These are phyloP conservation scores for Hypoxylon sp. DNA, from an alignment of 2,329 filamentous ascomycete species.

Conservation along the genomic window DNA sequence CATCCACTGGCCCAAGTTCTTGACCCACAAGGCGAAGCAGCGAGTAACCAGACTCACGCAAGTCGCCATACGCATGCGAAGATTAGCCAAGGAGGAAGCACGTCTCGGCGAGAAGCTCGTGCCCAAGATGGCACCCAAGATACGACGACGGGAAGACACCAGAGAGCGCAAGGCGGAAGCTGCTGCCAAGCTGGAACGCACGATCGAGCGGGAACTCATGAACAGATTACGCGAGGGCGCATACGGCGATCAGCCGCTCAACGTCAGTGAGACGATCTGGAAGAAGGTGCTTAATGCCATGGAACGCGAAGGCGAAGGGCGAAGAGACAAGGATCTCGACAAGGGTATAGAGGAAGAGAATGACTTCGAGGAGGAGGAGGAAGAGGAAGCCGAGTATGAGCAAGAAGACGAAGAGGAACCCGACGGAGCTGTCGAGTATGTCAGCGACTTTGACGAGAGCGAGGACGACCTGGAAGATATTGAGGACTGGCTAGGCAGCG, in stretches of 20 bases:
- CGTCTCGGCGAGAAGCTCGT: constrained; percentile 88
- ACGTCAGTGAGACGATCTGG: constrained; percentile 95
- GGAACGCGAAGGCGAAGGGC: constrained; percentile 85
- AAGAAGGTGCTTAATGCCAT: constrained; percentile 93
- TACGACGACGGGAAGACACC: constrained; percentile 77
- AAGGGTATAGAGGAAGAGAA: constrained; percentile 84
- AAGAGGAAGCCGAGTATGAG: constrained; percentile 65
- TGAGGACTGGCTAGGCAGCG: constrained; percentile 91
- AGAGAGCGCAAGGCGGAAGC: constrained; percentile 79
- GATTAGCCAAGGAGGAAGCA: constrained; percentile 87
- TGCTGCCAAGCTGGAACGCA: constrained; percentile 91
- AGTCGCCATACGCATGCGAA: constrained; percentile 81
- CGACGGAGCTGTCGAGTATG: constrained; percentile 86
- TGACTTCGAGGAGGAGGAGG: constrained; percentile 71
- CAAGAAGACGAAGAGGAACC: constrained; percentile 75
- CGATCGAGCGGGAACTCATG: constrained; percentile 94
- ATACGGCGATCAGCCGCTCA: constrained; percentile 93
- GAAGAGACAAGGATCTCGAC: constrained; percentile 86
- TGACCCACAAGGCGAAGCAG: constrained; percentile 96
- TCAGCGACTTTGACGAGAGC: constrained; percentile 87
- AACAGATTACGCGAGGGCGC: constrained; percentile 90
- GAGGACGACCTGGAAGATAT: constrained; percentile 82
- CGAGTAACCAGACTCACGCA: constrained; percentile 90
- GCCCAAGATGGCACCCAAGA: constrained; percentile 89
- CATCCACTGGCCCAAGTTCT: constrained; percentile 94